Percentiles rank a stretch among this genome's conserved stretches.
phyloP scores from a whole-genome alignment of 805 yeast genomes.

The Saccharomycopsis sp. region DNA sequence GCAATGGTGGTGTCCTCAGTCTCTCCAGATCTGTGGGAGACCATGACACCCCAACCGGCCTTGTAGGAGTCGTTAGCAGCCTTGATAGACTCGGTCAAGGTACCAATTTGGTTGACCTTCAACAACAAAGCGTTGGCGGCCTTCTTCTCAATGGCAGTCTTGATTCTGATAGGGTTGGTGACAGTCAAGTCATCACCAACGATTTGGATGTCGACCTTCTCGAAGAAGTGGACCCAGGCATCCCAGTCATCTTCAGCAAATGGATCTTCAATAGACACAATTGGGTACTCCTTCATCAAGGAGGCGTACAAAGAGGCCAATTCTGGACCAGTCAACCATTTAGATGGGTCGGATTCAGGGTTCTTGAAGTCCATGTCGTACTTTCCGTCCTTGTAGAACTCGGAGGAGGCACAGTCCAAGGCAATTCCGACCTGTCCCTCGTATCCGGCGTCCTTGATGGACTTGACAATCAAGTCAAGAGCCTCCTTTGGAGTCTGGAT shows the following conservation, averaged over 20 bases:
- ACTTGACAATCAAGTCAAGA: constrained; percentile 81
- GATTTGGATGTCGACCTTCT: constrained; percentile 72
- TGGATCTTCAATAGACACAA: constrained; percentile 97
- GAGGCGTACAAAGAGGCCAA: constrained; percentile 77
- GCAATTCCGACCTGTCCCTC: constrained; percentile 88
- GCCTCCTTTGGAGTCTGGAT: constrained; percentile 95
- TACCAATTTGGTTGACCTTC: constrained; percentile 99
- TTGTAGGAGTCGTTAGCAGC: constrained; percentile 93
- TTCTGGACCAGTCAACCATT: constrained; percentile 86
- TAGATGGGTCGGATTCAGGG: constrained; percentile 83
- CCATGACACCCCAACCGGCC: constrained; percentile 99
- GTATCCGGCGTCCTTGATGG: constrained; percentile 94
- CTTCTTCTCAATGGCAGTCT: constrained; percentile 94
- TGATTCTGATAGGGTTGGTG: constrained; percentile 93
- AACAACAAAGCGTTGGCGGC: constrained; percentile 89
- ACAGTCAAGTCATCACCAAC: constrained; percentile 99
- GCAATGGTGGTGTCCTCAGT: constrained; percentile 98
- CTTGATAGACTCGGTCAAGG: constrained; percentile 90
- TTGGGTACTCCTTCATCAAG: constrained; percentile 87
- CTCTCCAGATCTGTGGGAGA: constrained; percentile 99
- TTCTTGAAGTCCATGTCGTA: constrained; percentile 98
- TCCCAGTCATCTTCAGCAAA: constrained; percentile 99
- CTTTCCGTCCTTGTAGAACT: constrained; percentile 93
- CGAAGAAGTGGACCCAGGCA: constrained; percentile 87
- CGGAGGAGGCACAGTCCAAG: constrained; percentile 95